Evolutionary conservation across 805 yeast genomes (phyloP).

Genomic region (Tetrapisispora namnaoensis): DNA sequence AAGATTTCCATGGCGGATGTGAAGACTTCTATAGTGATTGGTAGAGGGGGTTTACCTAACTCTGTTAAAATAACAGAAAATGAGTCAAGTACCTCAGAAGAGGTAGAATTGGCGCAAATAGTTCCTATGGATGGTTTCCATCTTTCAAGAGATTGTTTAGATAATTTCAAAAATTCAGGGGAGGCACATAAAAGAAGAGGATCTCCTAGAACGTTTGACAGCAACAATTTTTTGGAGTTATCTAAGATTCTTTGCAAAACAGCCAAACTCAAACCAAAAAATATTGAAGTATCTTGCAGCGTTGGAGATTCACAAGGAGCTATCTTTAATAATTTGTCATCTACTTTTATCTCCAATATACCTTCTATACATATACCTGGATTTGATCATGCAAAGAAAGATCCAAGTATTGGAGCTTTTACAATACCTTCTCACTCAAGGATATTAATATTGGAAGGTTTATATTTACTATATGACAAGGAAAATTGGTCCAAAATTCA

Average conservation of each 20-base stretch:
- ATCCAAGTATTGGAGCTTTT: slow-evolving; percentile 53
- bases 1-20: slow-evolving; percentile 14
- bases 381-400: slow-evolving; percentile 65
- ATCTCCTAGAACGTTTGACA: slow-evolving; percentile 79
- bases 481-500: slow-evolving; percentile 43
- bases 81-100: background rate
- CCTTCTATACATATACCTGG: slow-evolving; percentile 48
- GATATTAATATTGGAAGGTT: slow-evolving; percentile 65
- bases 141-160: slow-evolving; percentile 40
- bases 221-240: slow-evolving; percentile 30
- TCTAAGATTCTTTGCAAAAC: slow-evolving; percentile 16
- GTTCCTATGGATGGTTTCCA: slow-evolving; percentile 77
- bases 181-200: slow-evolving; percentile 63
- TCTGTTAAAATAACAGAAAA: slow-evolving; percentile 10
- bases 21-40: slow-evolving; percentile 8
- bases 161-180: slow-evolving; percentile 42
- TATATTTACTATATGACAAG: slow-evolving; percentile 52
- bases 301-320: background rate
- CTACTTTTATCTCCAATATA: slow-evolving; percentile 14
- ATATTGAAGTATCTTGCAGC: background rate
- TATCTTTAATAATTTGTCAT: slow-evolving; percentile 7
- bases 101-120: slow-evolving; percentile 31
- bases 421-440: slow-evolving; percentile 37
- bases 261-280: slow-evolving; percentile 9
- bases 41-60: slow-evolving; percentile 27